phyloP scores from a whole-genome alignment of 495 filamentous ascomycete genomes.

The Hypoxylon rickii region DNA sequence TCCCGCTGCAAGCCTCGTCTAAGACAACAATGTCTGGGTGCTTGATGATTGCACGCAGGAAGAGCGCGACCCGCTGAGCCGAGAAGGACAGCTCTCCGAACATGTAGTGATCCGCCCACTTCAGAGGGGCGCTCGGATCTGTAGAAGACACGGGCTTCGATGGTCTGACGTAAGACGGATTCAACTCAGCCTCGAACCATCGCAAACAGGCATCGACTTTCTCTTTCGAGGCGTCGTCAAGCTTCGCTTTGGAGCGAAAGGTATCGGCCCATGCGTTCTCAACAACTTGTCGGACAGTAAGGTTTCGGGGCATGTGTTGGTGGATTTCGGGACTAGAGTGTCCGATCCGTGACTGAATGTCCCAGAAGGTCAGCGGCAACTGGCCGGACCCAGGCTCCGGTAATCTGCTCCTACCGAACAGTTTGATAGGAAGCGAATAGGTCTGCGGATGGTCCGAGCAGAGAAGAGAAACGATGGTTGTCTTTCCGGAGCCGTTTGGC shows the following conservation, averaged over 20 bases:
- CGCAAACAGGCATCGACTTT: slow-evolving; percentile 67
- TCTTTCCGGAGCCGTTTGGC: slow-evolving; percentile 89
- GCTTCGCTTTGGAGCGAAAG: slow-evolving; percentile 68
- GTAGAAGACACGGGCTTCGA: neutral
- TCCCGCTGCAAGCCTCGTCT: slow-evolving; percentile 91
- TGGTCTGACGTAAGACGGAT: slow-evolving; percentile 47
- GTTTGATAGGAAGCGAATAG: slow-evolving; percentile 82
- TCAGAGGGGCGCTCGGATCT: slow-evolving; percentile 39
- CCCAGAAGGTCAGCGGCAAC: slow-evolving; percentile 84
- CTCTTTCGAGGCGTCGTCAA: slow-evolving; percentile 57
- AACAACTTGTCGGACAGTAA: slow-evolving; percentile 74
- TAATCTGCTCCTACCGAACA: slow-evolving; percentile 82
- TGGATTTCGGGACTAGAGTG: slow-evolving; percentile 94
- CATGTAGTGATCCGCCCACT: slow-evolving; percentile 69
- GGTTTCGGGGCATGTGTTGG: slow-evolving; percentile 80
- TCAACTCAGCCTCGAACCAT: slow-evolving; percentile 77
- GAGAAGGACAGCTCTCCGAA: slow-evolving; percentile 79
- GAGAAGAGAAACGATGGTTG: slow-evolving; percentile 87
- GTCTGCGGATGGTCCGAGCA: slow-evolving; percentile 95
- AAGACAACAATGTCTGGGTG: slow-evolving; percentile 86
- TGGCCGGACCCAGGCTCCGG: slow-evolving; percentile 66
- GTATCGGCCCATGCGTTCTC: slow-evolving; percentile 91
- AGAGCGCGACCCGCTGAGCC: slow-evolving; percentile 81
- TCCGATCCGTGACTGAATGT: slow-evolving; percentile 86
- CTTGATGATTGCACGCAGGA: slow-evolving; percentile 82